Percentiles rank a stretch among this genome's conserved stretches.
These are phyloP conservation scores for Venturia effusa DNA, from an alignment of 2,329 filamentous ascomycete genomes.

Conservation along the genomic window DNA sequence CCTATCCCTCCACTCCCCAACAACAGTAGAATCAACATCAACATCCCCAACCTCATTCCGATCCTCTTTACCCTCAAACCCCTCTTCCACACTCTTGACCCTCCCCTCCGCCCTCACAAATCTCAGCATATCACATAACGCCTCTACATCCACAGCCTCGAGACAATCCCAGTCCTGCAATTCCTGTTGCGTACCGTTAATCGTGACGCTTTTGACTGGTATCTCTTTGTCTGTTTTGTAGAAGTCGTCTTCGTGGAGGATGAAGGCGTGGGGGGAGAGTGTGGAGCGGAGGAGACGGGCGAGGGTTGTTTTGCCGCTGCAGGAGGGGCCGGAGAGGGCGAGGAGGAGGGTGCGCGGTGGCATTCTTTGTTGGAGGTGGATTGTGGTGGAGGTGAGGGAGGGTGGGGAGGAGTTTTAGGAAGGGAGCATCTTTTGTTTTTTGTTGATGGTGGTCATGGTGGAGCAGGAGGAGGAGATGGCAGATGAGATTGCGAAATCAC, in stretches of 20 bases:
- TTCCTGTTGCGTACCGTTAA: neutral
- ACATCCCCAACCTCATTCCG: conserved; percentile 40
- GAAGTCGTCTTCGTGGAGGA: conserved; percentile 94
- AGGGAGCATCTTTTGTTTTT: neutral
- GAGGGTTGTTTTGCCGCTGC: conserved; percentile 89
- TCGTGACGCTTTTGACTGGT: conserved; percentile 27
- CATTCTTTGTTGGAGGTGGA: neutral
- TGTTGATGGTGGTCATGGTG: neutral
- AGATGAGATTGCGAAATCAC: neutral
- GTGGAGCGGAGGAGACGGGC: conserved; percentile 66
- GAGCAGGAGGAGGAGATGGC: neutral
- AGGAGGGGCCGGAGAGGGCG: conserved; percentile 81
- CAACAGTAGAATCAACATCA: conserved; percentile 19
- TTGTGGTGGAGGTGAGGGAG: neutral
- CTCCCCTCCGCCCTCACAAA: conserved; percentile 61
- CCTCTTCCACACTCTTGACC: conserved; percentile 26
- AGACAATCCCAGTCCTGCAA: conserved; percentile 89
- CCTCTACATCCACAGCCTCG: conserved; percentile 61
- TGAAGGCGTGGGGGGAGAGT: conserved; percentile 46
- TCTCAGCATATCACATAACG: conserved; percentile 54
- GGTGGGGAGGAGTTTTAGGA: neutral
- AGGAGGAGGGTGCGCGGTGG: conserved; percentile 46
- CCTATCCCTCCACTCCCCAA: conserved; percentile 26
- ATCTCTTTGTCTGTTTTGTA: conserved; percentile 70
- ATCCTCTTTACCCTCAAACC: conserved; percentile 46